Base-by-base conservation (phyloP, 2,329 filamentous ascomycete genomes). In the Claviceps cyperi region DNA sequence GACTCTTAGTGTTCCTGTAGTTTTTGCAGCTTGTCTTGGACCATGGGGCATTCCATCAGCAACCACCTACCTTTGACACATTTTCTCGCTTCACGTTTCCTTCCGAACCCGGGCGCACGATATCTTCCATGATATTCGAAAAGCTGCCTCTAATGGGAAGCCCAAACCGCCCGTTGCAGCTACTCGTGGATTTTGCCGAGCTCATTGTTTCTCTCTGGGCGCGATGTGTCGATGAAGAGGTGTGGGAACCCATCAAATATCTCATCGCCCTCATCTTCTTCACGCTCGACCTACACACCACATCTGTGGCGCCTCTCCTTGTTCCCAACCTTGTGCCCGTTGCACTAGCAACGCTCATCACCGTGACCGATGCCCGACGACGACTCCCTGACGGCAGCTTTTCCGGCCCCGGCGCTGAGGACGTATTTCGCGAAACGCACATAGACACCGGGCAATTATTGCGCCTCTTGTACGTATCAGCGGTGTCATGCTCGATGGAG, bases 101-200 rank as follows among this genome's bases (percentile, higher is more conserved):
- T 1, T 84, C 84, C 0, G 69, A 78, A n/a, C 74, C 76, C 15
- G 46, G 48, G 1, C 62, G 66, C 1, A 74, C 74, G 44, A 70
- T 90, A 6, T 78, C 84, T 0, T 78, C 84, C 3, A 70, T 81
- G 21, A 75, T 90, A 32, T 76, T 86, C 49, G 79, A 85, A 54
- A 76, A 75, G 43, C 65, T 91, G n/a, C 77, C 82, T 0, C 61
- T 71, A 5, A 71, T 81, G 53, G 76, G 76, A 48, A 71, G 65
- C 45, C 68, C 62, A 50, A 68, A 60, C 49, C 72, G 68, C 52
- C 76, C 68, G 46, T 70, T 67, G 64, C 77, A 67, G 60, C 69
- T 86, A 3, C 75, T 84, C 1, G 68, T 82, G 9, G 77, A 81
- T 52, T 81, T 89, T 55, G 80, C 78, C 47, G 70, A 77, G 46